Evolutionary conservation across 805 yeast genomes (phyloP), one percentile per base, ranked within the genome.

Genomic region (Metschnikowia rubicola): DNA sequence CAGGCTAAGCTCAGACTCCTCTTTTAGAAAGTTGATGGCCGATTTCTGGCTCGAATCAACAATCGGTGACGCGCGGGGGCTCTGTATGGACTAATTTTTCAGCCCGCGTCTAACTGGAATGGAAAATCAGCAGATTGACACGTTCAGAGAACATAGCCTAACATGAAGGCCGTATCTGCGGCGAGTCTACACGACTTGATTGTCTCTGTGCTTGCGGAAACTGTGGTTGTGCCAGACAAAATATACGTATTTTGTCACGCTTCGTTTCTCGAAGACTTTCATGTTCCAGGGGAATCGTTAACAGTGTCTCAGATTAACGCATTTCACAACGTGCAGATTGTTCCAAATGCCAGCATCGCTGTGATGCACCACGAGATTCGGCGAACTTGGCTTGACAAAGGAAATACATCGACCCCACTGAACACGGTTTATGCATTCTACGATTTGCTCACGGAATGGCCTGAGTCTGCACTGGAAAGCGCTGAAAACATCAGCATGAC

Each of bases 401-500:
- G 39, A 8, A 13, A 12, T 11, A 30, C 13, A 11, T n/a, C n/a
- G 17, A 19, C 28, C 10, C 5, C 26, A 21, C 5, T 7, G 26
- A 31, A 17, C 1, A 21, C 35, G 13, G 47, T 44, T 8, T 39
- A 35, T 26, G 48, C 48, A 12, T 45, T 45, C 21, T 45, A 28
- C 34, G 48, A 45, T 36, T 31, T 45, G 19, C 44, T 45, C 11
- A 26, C 41, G 10, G 44, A 40, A 21, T 8, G n/a, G 15, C 37
- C 41, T 9, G 32, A 7, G 11, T 26, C 32, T 9, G 38, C 44
- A 13, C 3, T 7, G 8, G 43, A 45, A 17, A 30, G 40, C 30
- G 31, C 38, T 7, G 10, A 17, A 6, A 9, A 26, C 10, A 29
- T 45, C 19, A 45, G 35, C 32, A 13, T 10, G 19, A 15, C 35